Evolutionary conservation across 192 early-diverging fungal species (phyloP).

Genomic region (Entomortierella parvispora): DNA sequence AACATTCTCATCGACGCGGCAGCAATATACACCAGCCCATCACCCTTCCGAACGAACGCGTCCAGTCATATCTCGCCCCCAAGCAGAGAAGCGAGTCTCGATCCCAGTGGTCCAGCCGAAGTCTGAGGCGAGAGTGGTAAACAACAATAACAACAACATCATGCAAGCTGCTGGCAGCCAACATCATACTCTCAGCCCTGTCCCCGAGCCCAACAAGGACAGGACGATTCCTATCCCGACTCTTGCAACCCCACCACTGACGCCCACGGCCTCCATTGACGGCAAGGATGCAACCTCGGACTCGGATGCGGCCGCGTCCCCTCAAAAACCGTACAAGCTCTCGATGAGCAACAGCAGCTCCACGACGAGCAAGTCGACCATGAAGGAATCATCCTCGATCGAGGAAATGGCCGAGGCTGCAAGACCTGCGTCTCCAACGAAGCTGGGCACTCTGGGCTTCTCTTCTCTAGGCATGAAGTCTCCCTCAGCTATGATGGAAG

Average conservation of each 20-base stretch:
- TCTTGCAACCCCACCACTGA: slow-evolving; percentile 38
- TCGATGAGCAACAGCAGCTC: background rate
- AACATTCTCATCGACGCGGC: background rate
- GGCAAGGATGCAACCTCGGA: slow-evolving; percentile 39
- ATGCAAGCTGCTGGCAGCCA: background rate
- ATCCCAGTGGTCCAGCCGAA: slow-evolving; percentile 41
- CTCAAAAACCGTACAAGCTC: slow-evolving; percentile 17
- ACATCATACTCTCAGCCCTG: background rate
- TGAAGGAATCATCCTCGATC: background rate
- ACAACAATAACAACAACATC: background rate
- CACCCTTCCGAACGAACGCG: no score
- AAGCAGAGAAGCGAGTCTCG: slow-evolving; percentile 29
- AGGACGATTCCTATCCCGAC: background rate
- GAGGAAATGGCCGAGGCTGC: no score
- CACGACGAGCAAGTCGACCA: background rate
- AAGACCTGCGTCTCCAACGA: no score
- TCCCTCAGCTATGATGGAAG: slow-evolving; percentile 48
- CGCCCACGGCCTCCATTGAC: slow-evolving; percentile 31
- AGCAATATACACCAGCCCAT: no score
- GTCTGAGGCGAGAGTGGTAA: slow-evolving; percentile 28
- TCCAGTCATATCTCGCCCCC: no score
- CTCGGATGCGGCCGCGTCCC: slow-evolving; percentile 23
- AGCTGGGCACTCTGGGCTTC: slow-evolving; percentile 28
- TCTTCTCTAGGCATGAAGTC: slow-evolving; percentile 33
- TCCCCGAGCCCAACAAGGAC: background rate